Base-by-base conservation (phyloP, 2,329 filamentous ascomycete species). In the Herpotrichia juniperi region DNA sequence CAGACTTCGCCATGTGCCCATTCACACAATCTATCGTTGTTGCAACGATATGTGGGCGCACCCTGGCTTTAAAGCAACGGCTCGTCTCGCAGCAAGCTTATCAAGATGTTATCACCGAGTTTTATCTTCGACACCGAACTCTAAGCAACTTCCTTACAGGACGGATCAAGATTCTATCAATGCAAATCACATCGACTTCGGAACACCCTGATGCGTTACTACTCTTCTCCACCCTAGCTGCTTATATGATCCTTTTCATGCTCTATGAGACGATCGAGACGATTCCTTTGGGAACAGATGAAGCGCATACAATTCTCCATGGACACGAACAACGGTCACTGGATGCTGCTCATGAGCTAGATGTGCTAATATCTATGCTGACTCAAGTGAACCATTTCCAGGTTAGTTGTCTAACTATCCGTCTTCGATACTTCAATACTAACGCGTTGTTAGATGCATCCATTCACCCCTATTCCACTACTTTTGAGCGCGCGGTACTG, bases 11-110 rank as follows among this genome's bases (percentile, higher is more conserved):
- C 14, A 45, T 45, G 22, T 66, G 69, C 1, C 61, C 70, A 0
- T 73, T 74, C 25, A 59, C 59, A 10, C 68, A 74, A 51, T 71
- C 63, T 39, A 62, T 74, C 34, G 55, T 73, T 14, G 58, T 74
- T 5, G 69, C 68, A 21, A 72, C 70, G 14, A 19, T 50, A 30
- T 50, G 47, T 34, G 47, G 47, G 21, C 47, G 32, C 25, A 28
- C 25, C 17, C 47, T 50, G 16, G 31, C 25, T 17, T 39, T 32
- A n/a, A 28, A 50, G 17, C 47, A 50, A 39, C 31, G 42, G 17
- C 19, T 42, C 25, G 42, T 34, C 26, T 28, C 31, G 26, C 26
- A 28, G 26, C 26, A 28, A 28, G 26, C 26, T 28, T 28, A 28
- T 28, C 26, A 28, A 28, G 26, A 28, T 28, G 26, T 28, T 7